phyloP scores from a whole-genome alignment of 306 rosid genomes.

The Sechiopsis laciniata region DNA sequence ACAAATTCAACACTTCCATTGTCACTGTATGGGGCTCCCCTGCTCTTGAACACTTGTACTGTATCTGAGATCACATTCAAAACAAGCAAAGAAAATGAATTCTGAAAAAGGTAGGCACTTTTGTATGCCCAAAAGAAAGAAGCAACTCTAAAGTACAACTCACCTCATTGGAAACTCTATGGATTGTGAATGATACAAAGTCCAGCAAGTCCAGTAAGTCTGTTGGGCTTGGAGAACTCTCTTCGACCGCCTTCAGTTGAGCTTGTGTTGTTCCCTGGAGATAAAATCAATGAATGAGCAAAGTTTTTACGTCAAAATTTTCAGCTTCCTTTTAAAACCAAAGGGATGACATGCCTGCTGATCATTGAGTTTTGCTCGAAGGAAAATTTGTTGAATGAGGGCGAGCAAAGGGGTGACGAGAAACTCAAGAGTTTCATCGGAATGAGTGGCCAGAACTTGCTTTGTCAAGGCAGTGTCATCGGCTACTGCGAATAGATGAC shows the following conservation, averaged over 20 bases:
- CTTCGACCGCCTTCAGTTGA: conserved; percentile 30
- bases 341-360: background rate
- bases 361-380: conserved; percentile 25
- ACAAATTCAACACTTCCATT: conserved; percentile 39
- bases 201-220: conserved; percentile 35
- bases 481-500: conserved; percentile 28
- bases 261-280: conserved; percentile 30
- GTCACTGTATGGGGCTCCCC: conserved; percentile 47
- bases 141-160: background rate
- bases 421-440: conserved; percentile 33
- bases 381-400: conserved; percentile 49
- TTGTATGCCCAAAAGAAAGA: background rate
- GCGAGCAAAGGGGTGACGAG: conserved; percentile 41
- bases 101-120: background rate
- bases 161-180: conserved; percentile 49
- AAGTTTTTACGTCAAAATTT: conserved; percentile 30
- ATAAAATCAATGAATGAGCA: conserved; percentile 8
- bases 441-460: conserved; percentile 42
- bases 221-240: conserved; percentile 23
- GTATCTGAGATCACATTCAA: conserved; percentile 35
- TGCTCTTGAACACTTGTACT: conserved; percentile 48
- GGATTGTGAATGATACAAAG: conserved; percentile 35
- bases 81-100: background rate
- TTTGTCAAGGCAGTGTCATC: conserved; percentile 43
- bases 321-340: background rate